Evolutionary conservation across 305 asterid species (phyloP).

Genomic region (Vinca major): DNA sequence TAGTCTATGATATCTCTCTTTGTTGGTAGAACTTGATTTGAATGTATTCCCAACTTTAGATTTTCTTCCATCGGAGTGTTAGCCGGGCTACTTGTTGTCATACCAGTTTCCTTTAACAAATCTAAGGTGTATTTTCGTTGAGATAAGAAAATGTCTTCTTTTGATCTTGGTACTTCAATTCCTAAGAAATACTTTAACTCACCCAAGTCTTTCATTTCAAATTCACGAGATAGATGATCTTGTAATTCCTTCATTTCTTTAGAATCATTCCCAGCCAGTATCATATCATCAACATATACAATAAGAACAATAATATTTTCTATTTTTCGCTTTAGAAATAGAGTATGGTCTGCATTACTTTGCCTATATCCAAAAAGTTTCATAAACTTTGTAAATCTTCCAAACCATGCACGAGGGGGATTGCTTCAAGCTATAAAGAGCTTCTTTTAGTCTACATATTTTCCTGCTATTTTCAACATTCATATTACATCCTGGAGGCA

Average conservation of each 20-base stretch:
- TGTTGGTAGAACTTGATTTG: neutral
- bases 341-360: neutral
- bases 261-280: neutral
- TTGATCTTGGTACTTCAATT: neutral
- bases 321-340: neutral
- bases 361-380: neutral
- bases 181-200: neutral
- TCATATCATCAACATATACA: conserved; percentile 8
- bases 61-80: conserved; percentile 4
- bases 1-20: conserved; percentile 1
- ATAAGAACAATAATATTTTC: neutral
- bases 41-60: neutral
- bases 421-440: no score
- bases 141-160: neutral
- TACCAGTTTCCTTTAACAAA: neutral
- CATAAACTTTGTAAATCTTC: neutral
- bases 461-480: neutral
- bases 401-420: no score
- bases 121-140: conserved; percentile 1
- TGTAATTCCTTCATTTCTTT: neutral
- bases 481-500: neutral
- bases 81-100: neutral
- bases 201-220: conserved; percentile 9
- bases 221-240: neutral
- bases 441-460: neutral